phyloP scores from a whole-genome alignment of 768 basidiomycete species.

The Termitomyces heimii region DNA sequence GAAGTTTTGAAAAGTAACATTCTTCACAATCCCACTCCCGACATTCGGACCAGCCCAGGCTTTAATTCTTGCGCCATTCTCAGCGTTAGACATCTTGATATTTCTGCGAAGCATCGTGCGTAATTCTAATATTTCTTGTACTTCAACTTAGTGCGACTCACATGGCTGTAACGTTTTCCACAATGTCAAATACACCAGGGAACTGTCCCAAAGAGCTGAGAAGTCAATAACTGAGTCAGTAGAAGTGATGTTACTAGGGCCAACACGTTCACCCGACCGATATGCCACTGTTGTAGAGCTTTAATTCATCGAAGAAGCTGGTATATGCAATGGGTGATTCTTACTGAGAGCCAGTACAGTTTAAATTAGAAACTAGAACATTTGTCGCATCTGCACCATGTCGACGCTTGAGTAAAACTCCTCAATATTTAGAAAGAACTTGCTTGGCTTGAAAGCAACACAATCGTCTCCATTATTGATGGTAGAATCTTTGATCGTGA shows the following conservation, averaged over 20 bases:
- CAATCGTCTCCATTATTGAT: constrained; percentile 56
- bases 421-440: neutral
- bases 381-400: constrained; percentile 41
- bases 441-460: constrained; percentile 54
- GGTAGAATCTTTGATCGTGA: constrained; percentile 41
- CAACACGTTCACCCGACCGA: constrained; percentile 35
- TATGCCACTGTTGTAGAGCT: constrained; percentile 36
- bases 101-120: constrained; percentile 26
- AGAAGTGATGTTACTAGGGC: neutral
- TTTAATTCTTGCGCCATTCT: constrained; percentile 67
- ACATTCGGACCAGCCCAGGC: constrained; percentile 58
- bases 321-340: constrained; percentile 9
- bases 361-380: constrained; percentile 47
- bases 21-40: constrained; percentile 52
- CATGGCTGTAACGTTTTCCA: constrained; percentile 51
- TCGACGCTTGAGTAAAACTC: neutral
- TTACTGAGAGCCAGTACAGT: constrained; percentile 56
- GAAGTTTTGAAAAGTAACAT: constrained; percentile 50
- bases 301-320: neutral
- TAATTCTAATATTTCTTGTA: neutral
- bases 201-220: constrained; percentile 54
- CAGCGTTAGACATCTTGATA: constrained; percentile 53
- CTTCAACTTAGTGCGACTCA: constrained; percentile 15
- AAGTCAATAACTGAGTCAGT: neutral
- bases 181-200: constrained; percentile 48